phyloP scores from a whole-genome alignment of 163 green algal genomes.

The Chloroidium sp. region DNA sequence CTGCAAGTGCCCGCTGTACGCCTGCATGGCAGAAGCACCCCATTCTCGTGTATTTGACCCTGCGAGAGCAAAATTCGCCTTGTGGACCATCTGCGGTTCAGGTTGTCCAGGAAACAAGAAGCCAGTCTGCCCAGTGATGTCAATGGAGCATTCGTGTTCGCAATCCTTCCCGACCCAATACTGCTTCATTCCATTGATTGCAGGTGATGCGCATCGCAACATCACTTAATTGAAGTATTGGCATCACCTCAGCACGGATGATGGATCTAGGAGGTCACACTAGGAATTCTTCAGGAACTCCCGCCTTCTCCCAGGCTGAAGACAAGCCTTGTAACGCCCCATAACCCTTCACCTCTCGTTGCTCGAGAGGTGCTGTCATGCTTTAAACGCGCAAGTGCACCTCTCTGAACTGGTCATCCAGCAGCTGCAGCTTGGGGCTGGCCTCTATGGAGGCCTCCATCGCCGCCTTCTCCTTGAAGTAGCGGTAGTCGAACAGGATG shows the following conservation, averaged over 20 bases:
- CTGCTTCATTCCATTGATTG: neutral
- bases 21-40: neutral
- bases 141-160: neutral
- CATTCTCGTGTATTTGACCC: neutral
- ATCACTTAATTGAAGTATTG: too few species aligned
- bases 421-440: neutral
- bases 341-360: too few species aligned
- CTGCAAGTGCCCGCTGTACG: neutral
- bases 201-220: neutral
- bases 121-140: neutral
- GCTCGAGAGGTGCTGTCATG: too few species aligned
- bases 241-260: too few species aligned
- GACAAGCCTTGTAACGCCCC: too few species aligned
- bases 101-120: neutral
- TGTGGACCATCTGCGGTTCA: neutral
- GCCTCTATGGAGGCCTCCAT: slow-evolving; percentile 8
- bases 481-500: slow-evolving; percentile 15
- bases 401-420: slow-evolving; percentile 12
- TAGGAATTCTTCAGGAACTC: too few species aligned
- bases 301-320: too few species aligned
- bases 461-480: slow-evolving; percentile 6
- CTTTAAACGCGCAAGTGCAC: neutral
- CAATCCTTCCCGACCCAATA: neutral
- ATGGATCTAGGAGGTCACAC: too few species aligned
- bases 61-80: neutral